phyloP scores from a whole-genome alignment of 192 early-diverging fungal species.

The Powellomyces hirtus region DNA sequence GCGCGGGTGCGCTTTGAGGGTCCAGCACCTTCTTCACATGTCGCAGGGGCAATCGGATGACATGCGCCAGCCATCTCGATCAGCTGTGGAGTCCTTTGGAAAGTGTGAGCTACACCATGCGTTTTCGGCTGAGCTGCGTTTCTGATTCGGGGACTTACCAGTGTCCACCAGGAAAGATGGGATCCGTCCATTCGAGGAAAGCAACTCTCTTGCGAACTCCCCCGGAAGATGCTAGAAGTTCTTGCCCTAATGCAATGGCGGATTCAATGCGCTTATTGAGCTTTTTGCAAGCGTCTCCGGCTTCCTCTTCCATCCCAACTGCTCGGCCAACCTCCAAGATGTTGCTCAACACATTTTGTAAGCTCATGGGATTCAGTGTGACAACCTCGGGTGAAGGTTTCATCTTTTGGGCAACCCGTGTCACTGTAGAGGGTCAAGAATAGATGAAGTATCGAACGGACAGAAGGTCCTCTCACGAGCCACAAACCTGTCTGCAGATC shows the following conservation, averaged over 20 bases:
- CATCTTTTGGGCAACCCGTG: conserved; percentile 47
- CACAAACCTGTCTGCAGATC: conserved; percentile 37
- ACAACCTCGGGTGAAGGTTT: conserved; percentile 44
- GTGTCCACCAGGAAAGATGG: conserved; percentile 51
- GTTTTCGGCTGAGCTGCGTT: neutral
- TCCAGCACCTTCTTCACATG: conserved; percentile 29
- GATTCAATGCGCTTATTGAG: conserved; percentile 25
- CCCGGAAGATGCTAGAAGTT: conserved; percentile 10
- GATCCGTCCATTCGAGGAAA: conserved; percentile 57
- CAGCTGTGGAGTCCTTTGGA: conserved; percentile 44
- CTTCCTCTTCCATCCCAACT: conserved; percentile 29
- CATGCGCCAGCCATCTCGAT: conserved; percentile 50
- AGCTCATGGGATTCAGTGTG: conserved; percentile 48
- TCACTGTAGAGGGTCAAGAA: conserved; percentile 39
- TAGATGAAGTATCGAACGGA: neutral
- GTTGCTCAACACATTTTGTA: conserved; percentile 50
- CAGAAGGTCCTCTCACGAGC: neutral
- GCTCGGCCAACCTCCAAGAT: conserved; percentile 43
- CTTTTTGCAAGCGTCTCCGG: neutral
- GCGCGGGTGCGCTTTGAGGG: conserved; percentile 30
- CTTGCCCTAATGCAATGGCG: conserved; percentile 14
- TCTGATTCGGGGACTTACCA: conserved; percentile 34
- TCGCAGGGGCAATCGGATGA: conserved; percentile 38
- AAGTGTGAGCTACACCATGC: too few species aligned
- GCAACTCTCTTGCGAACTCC: conserved; percentile 33